These are phyloP conservation scores for Penicillium sp. DNA, from an alignment of 2,329 filamentous ascomycete species.

Conservation along the genomic window DNA sequence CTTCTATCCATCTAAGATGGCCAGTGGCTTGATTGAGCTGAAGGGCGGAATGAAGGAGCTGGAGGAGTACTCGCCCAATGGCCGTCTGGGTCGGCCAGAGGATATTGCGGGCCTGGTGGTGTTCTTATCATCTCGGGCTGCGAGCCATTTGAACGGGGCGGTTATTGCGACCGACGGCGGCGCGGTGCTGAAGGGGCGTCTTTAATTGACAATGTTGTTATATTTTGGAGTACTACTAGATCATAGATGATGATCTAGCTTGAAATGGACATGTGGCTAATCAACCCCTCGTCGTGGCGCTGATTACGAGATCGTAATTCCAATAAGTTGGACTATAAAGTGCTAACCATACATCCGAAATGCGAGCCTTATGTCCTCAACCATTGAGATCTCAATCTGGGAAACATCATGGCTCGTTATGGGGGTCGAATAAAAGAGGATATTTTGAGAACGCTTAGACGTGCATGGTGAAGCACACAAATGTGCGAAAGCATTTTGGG, in stretches of 20 bases:
- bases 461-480: too few relatives aligned
- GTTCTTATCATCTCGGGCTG: conserved; percentile 47
- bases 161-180: conserved; percentile 49
- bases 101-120: conserved; percentile 51
- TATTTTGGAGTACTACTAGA: neutral
- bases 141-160: conserved; percentile 48
- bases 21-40: conserved; percentile 70
- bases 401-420: conserved; percentile 5
- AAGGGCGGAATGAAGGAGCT: conserved; percentile 60
- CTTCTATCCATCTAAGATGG: conserved; percentile 72
- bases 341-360: neutral
- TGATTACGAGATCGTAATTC: too few relatives aligned
- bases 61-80: conserved; percentile 44
- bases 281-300: too few relatives aligned
- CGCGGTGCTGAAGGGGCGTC: conserved; percentile 36
- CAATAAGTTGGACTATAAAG: too few relatives aligned
- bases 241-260: neutral
- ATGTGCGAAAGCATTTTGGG: conserved; percentile 20
- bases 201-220: conserved; percentile 18
- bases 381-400: conserved; percentile 11
- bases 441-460: too few relatives aligned
- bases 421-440: too few relatives aligned
- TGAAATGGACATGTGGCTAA: too few relatives aligned
- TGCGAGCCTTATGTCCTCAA: conserved; percentile 8
- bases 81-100: conserved; percentile 46